Evolutionary conservation across 208 protist genomes (phyloP), one percentile per base, ranked within the genome.

Genomic region (Trypanosoma melophagium): DNA sequence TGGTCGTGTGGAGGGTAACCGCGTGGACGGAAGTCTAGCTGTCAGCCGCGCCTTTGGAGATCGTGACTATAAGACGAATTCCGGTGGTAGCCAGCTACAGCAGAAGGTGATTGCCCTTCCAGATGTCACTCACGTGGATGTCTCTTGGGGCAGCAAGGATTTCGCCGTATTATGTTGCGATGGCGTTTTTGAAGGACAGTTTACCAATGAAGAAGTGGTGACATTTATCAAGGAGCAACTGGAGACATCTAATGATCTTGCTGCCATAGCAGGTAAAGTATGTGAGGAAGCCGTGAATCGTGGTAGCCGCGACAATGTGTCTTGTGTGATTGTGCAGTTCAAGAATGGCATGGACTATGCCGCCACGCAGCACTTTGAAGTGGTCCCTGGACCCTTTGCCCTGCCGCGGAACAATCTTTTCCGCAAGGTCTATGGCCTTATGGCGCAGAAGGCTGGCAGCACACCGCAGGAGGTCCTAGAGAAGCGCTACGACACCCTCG

Each of bases 41-140:
- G 92, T 98, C 35, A 95, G 87, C 58, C 89, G 96, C 40, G 94
- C 96, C 47, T 95, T 98, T 69, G 96, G 96, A 60, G 96, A 98
- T 77, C 82, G 80, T 69, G 90, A 97, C 65, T 98, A 97, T 85
- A 98, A 98, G 79, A 65, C 69, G 35, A 88, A 84, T 57, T 49
- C 58, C 19, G 51, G 60, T 63, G 84, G 72, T 47, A 74, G 76
- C 31, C 86, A 94, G 69, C 68, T 90, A 41, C 63, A 89, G 60
- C 88, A 97, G 62, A 94, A 96, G 77, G 93, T 97, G 47, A 97
- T 95, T 60, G 89, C 89, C 0, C 74, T 95, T 55, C 86, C 93
- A 9, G 90, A 97, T 60, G 80, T 97, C 13, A 90, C 79, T 45
- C 87, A 92, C 79, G 62, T 79, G 13, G 78, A 88, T 59, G 12